Base-by-base conservation (phyloP, 2,329 filamentous ascomycete species). In the Monilinia vaccinii-corymbosi region DNA sequence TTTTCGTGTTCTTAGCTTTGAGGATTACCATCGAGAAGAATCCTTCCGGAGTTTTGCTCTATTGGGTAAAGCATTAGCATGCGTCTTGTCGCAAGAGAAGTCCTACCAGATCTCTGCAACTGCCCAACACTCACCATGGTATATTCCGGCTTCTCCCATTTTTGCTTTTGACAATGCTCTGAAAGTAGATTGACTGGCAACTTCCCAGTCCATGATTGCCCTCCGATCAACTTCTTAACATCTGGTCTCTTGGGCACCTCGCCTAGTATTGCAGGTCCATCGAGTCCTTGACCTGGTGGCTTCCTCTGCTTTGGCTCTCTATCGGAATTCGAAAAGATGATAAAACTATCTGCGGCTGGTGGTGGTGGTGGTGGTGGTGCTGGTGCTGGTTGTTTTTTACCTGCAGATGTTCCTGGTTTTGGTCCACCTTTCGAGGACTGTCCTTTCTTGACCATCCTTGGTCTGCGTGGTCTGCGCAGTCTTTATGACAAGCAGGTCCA, bases 201-300 rank as follows among this genome's bases (percentile, higher is more conserved):
- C 73, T 99, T 99, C 45, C 94, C 94, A 0, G 94, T 99, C 94
- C 94, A 99, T 67, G 91, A 97, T 61, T 91, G 85, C 52, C 94
- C 94, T 46, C 91, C 94, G 70, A 99, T 96, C 65, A 99, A 78
- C 67, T 95, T 90, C 73, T 87, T 87, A 48, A 81, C 81, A 1
- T 85, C 85, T 16, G 82, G 84, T 67, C 85, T 55, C 57, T 71
- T 69, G 13, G 70, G 67, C 3, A 68, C 66, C 58, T 73, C 71
- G 45, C 70, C 71, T 32, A 64, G 40, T 48, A 70, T 55, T 18
- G 61, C 69, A 25, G 68, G 67, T 21, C 67, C 69, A 60, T 67
- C 66, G 2, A 64, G 45, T 7, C 65, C 66, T 18, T 61, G 53
- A 28, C 61, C 62, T 48, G 63, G 56, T 14, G 64, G 60, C 40